These are phyloP conservation scores for Pseudogymnoascus sp. DNA, from an alignment of 2,329 filamentous ascomycete genomes.

Conservation along the genomic window DNA sequence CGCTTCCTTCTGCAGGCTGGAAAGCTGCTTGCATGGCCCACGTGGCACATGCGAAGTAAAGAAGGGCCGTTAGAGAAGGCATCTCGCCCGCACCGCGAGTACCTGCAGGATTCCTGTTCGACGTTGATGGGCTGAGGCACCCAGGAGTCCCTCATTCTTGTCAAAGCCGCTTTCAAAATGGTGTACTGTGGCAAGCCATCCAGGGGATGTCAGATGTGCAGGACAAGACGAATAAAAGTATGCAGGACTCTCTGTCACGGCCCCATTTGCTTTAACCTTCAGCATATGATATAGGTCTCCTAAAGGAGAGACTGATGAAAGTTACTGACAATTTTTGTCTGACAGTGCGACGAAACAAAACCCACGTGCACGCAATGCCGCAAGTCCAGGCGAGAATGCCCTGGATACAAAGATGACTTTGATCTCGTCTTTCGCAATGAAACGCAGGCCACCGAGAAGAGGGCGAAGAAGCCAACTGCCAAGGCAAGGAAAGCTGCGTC, in stretches of 20 bases:
- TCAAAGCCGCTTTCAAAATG: slow-evolving; percentile 35
- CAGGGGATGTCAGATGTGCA: slow-evolving; percentile 65
- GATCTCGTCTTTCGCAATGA: slow-evolving; percentile 67
- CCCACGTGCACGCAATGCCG: slow-evolving; percentile 58
- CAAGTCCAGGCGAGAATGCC: slow-evolving; percentile 55
- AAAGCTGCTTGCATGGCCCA: background rate
- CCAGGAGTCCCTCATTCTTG: background rate
- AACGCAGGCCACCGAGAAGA: slow-evolving; percentile 57
- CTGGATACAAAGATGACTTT: slow-evolving; percentile 63
- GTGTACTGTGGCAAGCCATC: slow-evolving; percentile 61
- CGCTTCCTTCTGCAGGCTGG: slow-evolving; percentile 1
- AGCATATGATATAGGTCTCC: background rate
- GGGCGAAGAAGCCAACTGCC: slow-evolving; percentile 33
- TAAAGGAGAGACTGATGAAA: background rate
- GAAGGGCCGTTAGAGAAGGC: background rate
- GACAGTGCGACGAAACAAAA: slow-evolving; percentile 58
- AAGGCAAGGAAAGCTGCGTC: background rate
- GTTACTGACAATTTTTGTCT: background rate
- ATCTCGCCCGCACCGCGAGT: background rate
- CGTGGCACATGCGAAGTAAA: slow-evolving; percentile 5
- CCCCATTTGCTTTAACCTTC: background rate
- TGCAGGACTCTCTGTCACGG: slow-evolving; percentile 17
- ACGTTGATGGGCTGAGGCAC: background rate
- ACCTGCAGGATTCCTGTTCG: background rate
- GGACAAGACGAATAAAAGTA: slow-evolving; percentile 66